Evolutionary conservation across 1,284 basidiomycete genomes (phyloP).

Genomic region (Chondrostereum purpureum): DNA sequence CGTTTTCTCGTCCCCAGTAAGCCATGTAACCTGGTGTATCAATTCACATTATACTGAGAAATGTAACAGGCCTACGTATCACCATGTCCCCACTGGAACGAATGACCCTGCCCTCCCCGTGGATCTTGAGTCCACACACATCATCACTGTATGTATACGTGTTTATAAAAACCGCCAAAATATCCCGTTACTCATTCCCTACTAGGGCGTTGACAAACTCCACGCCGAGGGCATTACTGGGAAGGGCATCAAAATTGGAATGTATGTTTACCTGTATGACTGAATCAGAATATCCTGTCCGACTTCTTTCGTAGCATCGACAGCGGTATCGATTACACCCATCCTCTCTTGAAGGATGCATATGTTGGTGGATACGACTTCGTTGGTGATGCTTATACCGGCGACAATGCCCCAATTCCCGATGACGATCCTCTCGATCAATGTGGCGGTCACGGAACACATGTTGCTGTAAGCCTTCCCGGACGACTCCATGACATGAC

Average conservation of each 20-base stretch:
- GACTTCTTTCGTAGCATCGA: slow-evolving; percentile 15
- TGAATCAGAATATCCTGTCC: slow-evolving; percentile 19
- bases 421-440: slow-evolving; percentile 29
- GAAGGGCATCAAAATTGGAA: slow-evolving; percentile 38
- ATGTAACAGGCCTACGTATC: slow-evolving; percentile 20
- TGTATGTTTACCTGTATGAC: slow-evolving; percentile 31
- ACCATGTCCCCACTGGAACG: slow-evolving; percentile 24
- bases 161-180: too few species aligned
- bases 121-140: slow-evolving; percentile 31
- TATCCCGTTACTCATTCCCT: too few species aligned
- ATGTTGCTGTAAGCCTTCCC: slow-evolving; percentile 39
- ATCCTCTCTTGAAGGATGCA: slow-evolving; percentile 56
- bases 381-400: slow-evolving; percentile 35
- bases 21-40: slow-evolving; percentile 1
- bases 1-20: slow-evolving; percentile 27
- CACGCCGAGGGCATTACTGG: slow-evolving; percentile 36
- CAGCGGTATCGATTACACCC: slow-evolving; percentile 50
- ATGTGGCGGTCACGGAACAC: slow-evolving; percentile 55
- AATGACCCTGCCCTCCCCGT: slow-evolving; percentile 30
- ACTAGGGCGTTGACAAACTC: slow-evolving; percentile 38
- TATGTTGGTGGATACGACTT: slow-evolving; percentile 58
- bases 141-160: slow-evolving; percentile 32
- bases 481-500: neutral
- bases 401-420: slow-evolving; percentile 10
- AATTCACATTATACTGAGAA: neutral